phyloP scores from a whole-genome alignment of 352 stramenopile genomes.

The Hyaloperonospora arabidopsidis region DNA sequence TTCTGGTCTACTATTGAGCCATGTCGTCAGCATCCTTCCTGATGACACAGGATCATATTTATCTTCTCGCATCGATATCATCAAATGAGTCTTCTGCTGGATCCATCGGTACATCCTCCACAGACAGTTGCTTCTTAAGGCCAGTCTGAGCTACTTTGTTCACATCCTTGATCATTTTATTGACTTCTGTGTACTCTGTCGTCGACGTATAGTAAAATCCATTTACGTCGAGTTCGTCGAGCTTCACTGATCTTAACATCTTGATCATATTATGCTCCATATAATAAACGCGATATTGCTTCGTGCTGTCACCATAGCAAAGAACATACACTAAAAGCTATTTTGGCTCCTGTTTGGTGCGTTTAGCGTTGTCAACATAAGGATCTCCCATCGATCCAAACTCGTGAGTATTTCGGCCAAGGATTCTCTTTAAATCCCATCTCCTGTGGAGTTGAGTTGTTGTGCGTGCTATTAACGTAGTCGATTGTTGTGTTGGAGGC shows the following conservation, averaged over 20 bases:
- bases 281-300: slow-evolving; percentile 14
- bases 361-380: slow-evolving; percentile 18
- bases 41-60: not conserved
- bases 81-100: not conserved
- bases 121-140: not conserved
- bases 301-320: slow-evolving; percentile 14
- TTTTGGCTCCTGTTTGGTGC: slow-evolving; percentile 18
- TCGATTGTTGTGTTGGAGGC: too few relatives aligned
- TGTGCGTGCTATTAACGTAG: too few relatives aligned
- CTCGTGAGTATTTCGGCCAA: slow-evolving; percentile 9
- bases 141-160: not conserved
- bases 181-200: not conserved
- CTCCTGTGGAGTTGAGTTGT: slow-evolving; percentile 16
- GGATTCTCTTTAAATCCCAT: slow-evolving; percentile 14
- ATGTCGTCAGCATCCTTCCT: not conserved
- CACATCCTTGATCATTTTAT: not conserved
- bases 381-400: not conserved
- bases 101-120: not conserved
- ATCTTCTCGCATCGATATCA: not conserved
- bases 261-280: slow-evolving; percentile 8
- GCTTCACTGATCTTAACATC: too few relatives aligned
- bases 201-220: too few relatives aligned
- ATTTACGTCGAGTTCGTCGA: slow-evolving; percentile 12
- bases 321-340: slow-evolving; percentile 16
- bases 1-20: too few relatives aligned